Evolutionary conservation across 2,329 filamentous ascomycete genomes (phyloP), one percentile per base, ranked within the genome.

Genomic region (Neonectria punicea): DNA sequence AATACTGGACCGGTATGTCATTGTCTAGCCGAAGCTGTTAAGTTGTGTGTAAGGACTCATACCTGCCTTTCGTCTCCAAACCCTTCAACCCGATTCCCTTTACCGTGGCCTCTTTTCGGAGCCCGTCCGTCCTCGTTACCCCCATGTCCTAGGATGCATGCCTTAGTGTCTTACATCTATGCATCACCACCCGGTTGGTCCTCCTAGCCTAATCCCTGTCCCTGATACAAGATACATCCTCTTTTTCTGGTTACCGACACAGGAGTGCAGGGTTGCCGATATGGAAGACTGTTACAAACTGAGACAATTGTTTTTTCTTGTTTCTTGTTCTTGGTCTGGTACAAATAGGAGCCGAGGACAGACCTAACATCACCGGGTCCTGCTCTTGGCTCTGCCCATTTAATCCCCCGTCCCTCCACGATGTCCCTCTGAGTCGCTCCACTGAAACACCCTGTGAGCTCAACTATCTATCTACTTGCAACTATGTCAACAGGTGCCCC

Each of bases 401-500:
- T 18, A 22, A 32, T 50, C 7, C 9, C 47, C 28, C 18, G 11
- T 32, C 18, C 30, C 47, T 50, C 28, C 18, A 30, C 28, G 13
- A 49, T 18, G 16, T 25, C 16, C 16, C 16, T 50, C 28, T 50
- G 3, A 50, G 9, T 18, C 16, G 16, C 28, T 7, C 16, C 16
- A 50, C 25, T 4, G 20, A 28, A 7, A 11, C n/a, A n/a, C 28
- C 10, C 18, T 36, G 14, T n/a, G 2, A 16, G 36, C 36, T 39
- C 36, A 39, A 8, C 16, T n/a, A 7, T 39, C 14, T n/a, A 4
- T 39, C 14, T 39, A 4, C 34, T 39, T 39, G 14, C 25, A 47
- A 63, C 25, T 34, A 65, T 49, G 34, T 36, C 47, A 28, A 44
- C 34, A 46, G 28, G 20, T 36, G 32, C 34, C 22, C 3, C 43